A percentile compares a stretch with the other conserved stretches of the same genome.
These are phyloP conservation scores for Potentilla sterilis DNA, from an alignment of 306 rosid species.

Conservation along the genomic window DNA sequence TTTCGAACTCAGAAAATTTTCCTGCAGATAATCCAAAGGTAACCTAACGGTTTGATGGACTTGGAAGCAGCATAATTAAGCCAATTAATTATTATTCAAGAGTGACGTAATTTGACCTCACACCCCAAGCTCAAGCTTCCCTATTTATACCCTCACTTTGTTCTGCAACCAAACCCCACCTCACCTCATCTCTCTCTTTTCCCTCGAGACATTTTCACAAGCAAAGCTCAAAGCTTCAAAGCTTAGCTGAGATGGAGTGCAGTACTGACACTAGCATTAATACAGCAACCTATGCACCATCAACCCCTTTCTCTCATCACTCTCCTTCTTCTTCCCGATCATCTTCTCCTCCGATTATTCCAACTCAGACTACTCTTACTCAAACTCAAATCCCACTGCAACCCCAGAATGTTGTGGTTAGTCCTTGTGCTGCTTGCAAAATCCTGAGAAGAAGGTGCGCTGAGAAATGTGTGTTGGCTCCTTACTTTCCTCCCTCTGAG, in stretches of 20 bases:
- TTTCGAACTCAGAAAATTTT: neutral
- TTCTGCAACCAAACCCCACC: conserved; percentile 8
- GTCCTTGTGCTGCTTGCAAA: conserved; percentile 95
- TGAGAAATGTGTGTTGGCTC: conserved; percentile 83
- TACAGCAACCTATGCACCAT: conserved; percentile 15
- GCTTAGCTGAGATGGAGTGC: conserved; percentile 14
- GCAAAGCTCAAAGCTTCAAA: neutral
- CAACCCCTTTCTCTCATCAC: conserved; percentile 30
- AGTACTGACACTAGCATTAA: conserved; percentile 15
- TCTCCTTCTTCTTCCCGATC: conserved; percentile 36
- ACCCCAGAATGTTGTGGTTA: conserved; percentile 37
- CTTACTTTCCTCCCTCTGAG: conserved; percentile 91
- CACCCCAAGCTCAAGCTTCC: neutral
- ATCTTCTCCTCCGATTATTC: conserved; percentile 32
- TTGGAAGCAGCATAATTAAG: neutral
- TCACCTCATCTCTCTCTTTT: neutral
- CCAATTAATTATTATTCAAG: neutral
- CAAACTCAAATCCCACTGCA: conserved; percentile 18
- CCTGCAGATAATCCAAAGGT: conserved; percentile 1
- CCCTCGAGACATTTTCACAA: conserved; percentile 1
- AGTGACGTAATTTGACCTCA: neutral
- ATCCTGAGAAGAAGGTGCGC: conserved; percentile 80
- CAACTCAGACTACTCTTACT: neutral
- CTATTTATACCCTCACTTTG: conserved; percentile 8
- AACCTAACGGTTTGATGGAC: conserved; percentile 6